Evolutionary conservation across 1,284 basidiomycete genomes (phyloP).

Genomic region (Leccinum fallax): DNA sequence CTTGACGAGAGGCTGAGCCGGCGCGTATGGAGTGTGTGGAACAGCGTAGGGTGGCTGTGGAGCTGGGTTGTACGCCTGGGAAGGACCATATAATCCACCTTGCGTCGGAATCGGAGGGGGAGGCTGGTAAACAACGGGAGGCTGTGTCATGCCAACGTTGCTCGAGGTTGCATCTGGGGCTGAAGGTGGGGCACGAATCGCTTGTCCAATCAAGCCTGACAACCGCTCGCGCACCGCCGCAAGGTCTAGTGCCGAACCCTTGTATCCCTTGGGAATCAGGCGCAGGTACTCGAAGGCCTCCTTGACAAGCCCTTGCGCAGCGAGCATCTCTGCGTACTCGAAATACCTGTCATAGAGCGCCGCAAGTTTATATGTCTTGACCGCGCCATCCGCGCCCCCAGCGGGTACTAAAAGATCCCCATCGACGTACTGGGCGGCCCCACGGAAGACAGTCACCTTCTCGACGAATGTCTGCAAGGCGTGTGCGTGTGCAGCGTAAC

Average conservation of each 20-base stretch:
- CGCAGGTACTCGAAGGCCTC: slow-evolving; percentile 84
- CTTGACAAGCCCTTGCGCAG: slow-evolving; percentile 85
- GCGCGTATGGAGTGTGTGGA: slow-evolving; percentile 40
- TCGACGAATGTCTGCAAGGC: slow-evolving; percentile 95
- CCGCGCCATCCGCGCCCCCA: slow-evolving; percentile 44
- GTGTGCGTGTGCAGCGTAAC: slow-evolving; percentile 85
- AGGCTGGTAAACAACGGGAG: slow-evolving; percentile 2
- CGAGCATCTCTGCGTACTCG: slow-evolving; percentile 93
- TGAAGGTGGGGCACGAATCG: slow-evolving; percentile 25
- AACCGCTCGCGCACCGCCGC: slow-evolving; percentile 67
- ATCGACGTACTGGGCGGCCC: slow-evolving; percentile 88
- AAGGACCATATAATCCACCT: slow-evolving; percentile 14
- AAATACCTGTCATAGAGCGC: slow-evolving; percentile 91
- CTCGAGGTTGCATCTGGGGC: slow-evolving; percentile 26
- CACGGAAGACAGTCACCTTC: slow-evolving; percentile 94
- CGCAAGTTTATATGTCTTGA: slow-evolving; percentile 82
- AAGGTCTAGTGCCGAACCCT: slow-evolving; percentile 61
- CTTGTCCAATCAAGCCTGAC: slow-evolving; percentile 47
- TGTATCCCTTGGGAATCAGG: slow-evolving; percentile 82
- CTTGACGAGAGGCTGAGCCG: slow-evolving; percentile 12
- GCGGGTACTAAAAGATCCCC: slow-evolving; percentile 57
- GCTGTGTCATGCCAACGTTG: slow-evolving; percentile 19
- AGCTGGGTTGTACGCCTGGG: slow-evolving; percentile 9
- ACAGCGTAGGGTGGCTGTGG: slow-evolving; percentile 27
- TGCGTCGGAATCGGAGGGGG: slow-evolving; percentile 15